phyloP scores from a whole-genome alignment of 2,329 filamentous ascomycete genomes.

The Clathrospora elynae region DNA sequence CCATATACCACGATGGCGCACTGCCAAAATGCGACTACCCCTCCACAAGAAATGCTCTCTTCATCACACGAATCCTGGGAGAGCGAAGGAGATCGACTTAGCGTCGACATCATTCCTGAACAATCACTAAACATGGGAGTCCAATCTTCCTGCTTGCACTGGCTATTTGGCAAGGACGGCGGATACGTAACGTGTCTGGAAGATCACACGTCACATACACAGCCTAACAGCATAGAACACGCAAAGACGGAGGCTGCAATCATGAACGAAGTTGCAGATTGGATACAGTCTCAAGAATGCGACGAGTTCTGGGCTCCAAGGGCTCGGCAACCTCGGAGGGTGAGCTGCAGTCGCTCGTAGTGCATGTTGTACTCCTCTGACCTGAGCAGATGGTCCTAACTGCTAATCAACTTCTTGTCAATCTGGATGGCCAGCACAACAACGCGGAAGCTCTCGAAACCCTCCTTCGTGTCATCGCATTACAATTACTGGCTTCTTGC shows the following conservation, averaged over 20 bases:
- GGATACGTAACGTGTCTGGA: constrained; percentile 6
- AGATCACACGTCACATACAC: constrained; percentile 1
- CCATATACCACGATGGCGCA: no score
- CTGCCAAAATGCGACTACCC: no score
- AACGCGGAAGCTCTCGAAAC: constrained; percentile 13
- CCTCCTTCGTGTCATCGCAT: constrained; percentile 26
- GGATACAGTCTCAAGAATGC: constrained; percentile 19
- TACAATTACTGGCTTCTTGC: constrained; percentile 34
- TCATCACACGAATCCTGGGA: constrained; percentile 1
- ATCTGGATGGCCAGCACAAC: constrained; percentile 8
- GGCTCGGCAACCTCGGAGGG: constrained; percentile 8
- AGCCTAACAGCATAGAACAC: background rate
- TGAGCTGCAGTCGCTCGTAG: background rate
- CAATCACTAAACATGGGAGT: constrained; percentile 7
- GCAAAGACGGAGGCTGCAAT: constrained; percentile 16
- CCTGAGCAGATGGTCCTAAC: constrained; percentile 8
- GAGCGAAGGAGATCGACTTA: constrained; percentile 11
- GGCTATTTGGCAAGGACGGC: constrained; percentile 10
- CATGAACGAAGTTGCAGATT: constrained; percentile 27
- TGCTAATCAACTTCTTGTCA: constrained; percentile 8
- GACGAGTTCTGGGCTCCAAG: constrained; percentile 21
- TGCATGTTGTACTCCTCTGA: constrained; percentile 5
- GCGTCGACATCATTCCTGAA: constrained; percentile 14
- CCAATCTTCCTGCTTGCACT: constrained; percentile 9
- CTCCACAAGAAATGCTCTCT: no score